Percentiles rank a stretch among this genome's conserved stretches.
phyloP scores from a whole-genome alignment of 441 rosid species.

The Adansonia gregorii region DNA sequence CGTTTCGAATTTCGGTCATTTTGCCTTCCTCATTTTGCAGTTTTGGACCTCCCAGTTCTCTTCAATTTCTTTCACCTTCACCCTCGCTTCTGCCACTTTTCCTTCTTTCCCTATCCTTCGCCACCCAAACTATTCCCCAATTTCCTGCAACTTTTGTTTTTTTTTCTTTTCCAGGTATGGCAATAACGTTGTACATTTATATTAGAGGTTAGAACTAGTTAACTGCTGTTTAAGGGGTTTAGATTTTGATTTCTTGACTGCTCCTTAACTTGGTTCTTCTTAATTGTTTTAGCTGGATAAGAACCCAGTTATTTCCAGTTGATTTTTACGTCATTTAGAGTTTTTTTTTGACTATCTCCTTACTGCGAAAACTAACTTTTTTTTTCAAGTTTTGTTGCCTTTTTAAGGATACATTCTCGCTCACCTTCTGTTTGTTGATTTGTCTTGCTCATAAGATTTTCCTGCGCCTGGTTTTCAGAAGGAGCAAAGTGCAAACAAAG shows the following conservation, averaged over 20 bases:
- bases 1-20: neutral
- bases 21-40: neutral
- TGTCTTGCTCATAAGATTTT: neutral
- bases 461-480: neutral
- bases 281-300: neutral
- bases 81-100: neutral
- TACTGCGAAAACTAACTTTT: neutral
- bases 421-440: constrained; percentile 16
- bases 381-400: neutral
- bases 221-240: neutral
- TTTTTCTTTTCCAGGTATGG: neutral
- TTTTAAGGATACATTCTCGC: neutral
- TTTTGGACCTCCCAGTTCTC: neutral
- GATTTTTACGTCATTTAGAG: neutral
- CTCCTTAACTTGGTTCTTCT: neutral
- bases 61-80: neutral
- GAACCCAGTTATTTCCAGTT: neutral
- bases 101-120: neutral
- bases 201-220: neutral
- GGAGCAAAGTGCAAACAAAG: neutral
- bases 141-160: no score
- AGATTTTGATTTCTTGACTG: neutral
- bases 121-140: neutral
- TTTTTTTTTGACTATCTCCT: neutral
- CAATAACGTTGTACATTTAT: neutral